Conservation (phyloP, 139 green algal species). For the Zygnema cylindricum region DNA sequence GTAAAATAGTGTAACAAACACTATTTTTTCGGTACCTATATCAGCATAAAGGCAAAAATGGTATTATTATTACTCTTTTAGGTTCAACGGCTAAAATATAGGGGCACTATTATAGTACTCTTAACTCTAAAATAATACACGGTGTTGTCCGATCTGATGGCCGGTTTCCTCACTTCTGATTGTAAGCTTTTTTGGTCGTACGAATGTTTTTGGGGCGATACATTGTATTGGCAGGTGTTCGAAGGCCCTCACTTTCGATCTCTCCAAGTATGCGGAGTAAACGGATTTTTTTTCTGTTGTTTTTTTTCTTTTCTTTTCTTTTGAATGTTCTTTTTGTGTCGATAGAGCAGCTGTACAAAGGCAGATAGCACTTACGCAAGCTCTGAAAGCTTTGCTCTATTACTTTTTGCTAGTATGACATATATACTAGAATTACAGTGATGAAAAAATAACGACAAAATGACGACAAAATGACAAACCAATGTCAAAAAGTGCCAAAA, state of each 20-base stretch:
- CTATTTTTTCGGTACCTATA: no score
- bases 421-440: not conserved
- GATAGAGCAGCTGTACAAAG: conserved; percentile 15
- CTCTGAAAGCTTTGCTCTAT: no score
- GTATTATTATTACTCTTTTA: not conserved
- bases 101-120: not conserved
- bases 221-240: conserved; percentile 45
- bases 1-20: no score
- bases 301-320: not conserved
- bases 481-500: no score
- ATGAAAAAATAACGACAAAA: not conserved
- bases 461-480: no score
- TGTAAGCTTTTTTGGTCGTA: not conserved
- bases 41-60: no score
- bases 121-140: not conserved
- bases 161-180: not conserved
- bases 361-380: not conserved
- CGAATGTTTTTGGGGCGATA: conserved; percentile 4
- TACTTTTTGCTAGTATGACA: not conserved
- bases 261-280: conserved; percentile 43
- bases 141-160: not conserved
- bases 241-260: conserved; percentile 49
- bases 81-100: not conserved
- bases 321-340: not conserved
- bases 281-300: not conserved